phyloP scores from a whole-genome alignment of 345 rosid species.

The Syzygium jambos region DNA sequence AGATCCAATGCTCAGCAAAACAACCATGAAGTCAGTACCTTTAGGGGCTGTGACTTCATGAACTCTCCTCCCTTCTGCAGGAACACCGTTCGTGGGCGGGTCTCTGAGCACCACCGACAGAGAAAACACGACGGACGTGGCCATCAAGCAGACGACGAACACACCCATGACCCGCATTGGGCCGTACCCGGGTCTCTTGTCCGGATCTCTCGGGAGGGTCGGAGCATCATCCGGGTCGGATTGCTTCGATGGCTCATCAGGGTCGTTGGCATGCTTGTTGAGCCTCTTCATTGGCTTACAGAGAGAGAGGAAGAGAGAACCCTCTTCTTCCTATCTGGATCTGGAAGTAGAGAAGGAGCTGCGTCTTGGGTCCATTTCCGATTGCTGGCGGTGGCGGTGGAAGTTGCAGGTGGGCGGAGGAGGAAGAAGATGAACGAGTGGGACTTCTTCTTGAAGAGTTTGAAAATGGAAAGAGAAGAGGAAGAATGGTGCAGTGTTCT shows the following conservation, averaged over 20 bases:
- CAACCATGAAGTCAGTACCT: constrained; percentile 11
- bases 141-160: constrained; percentile 20
- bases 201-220: constrained; percentile 13
- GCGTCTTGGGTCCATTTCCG: neutral
- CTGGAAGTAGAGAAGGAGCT: neutral
- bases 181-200: constrained; percentile 9
- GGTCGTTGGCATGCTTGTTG: constrained; percentile 6
- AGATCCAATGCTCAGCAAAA: neutral
- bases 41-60: constrained; percentile 4
- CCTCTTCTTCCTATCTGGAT: neutral
- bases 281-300: constrained; percentile 25
- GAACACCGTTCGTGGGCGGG: constrained; percentile 26
- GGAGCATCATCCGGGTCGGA: constrained; percentile 6
- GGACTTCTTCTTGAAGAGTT: neutral
- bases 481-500: neutral
- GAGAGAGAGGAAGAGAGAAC: neutral
- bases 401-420: neutral
- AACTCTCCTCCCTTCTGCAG: neutral
- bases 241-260: constrained; percentile 4
- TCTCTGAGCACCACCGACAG: constrained; percentile 34
- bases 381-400: neutral
- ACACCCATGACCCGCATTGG: constrained; percentile 28
- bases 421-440: neutral
- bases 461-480: neutral
- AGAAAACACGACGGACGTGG: constrained; percentile 30